phyloP scores from a whole-genome alignment of 257 asterid species.

The Henckelia pumila region DNA sequence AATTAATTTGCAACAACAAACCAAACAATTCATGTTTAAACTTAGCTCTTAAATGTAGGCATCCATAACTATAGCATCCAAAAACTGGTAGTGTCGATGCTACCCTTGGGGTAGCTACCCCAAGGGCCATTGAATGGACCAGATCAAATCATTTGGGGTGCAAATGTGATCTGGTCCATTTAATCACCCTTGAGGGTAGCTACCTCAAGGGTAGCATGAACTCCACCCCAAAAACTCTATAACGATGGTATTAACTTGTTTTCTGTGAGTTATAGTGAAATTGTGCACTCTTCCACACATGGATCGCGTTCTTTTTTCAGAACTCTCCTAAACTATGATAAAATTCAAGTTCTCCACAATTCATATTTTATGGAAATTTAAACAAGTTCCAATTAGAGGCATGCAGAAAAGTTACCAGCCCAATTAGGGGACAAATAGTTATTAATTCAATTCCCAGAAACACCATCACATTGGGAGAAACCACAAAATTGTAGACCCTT shows the following conservation, averaged over 20 bases:
- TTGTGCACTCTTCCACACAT: not conserved
- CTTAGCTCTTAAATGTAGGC: not conserved
- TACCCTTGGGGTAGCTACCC: too few species aligned
- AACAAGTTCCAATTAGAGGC: conserved; percentile 10
- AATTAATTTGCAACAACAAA: not conserved
- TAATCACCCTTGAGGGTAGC: too few species aligned
- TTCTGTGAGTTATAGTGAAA: not conserved
- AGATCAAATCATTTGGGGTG: too few species aligned
- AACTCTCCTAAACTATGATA: not conserved
- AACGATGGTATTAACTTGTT: not conserved
- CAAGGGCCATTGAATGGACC: too few species aligned
- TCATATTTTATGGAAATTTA: not conserved
- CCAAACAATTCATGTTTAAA: not conserved
- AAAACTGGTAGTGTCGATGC: too few species aligned
- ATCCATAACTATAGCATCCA: not conserved
- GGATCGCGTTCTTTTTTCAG: conserved; percentile 1
- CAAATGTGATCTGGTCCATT: too few species aligned
- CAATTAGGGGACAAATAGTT: conserved; percentile 1
- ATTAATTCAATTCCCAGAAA: conserved; percentile 1
- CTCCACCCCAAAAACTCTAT: not conserved
- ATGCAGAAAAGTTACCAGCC: not conserved
- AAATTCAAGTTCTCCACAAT: conserved; percentile 12
- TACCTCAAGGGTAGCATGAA: too few species aligned
- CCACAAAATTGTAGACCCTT: too few species aligned
- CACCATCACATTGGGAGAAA: too few species aligned